These are phyloP conservation scores for Simplicillium sp. DNA, from an alignment of 2,329 filamentous ascomycete species.

Conservation along the genomic window DNA sequence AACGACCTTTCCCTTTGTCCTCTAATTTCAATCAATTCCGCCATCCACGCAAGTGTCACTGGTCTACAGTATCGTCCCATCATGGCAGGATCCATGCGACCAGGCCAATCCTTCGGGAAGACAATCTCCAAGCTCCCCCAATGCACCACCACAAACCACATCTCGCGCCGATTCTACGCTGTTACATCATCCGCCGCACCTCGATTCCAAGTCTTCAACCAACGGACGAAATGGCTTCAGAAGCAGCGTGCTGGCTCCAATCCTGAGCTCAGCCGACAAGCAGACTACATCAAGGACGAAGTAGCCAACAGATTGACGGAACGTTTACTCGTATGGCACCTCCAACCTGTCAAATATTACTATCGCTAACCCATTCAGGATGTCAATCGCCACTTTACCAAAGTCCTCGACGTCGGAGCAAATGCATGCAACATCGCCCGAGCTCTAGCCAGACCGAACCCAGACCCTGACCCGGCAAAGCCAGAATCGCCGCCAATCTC, in stretches of 20 bases:
- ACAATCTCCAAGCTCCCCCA: not conserved
- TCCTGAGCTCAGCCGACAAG: slow-evolving; percentile 61
- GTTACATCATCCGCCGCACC: slow-evolving; percentile 69
- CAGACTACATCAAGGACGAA: slow-evolving; percentile 91
- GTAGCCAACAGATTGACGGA: slow-evolving; percentile 79
- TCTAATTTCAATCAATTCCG: too few species aligned
- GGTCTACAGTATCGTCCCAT: too few species aligned
- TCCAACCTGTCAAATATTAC: not conserved
- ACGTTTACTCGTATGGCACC: slow-evolving; percentile 58
- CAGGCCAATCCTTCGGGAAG: not conserved
- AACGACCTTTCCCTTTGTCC: too few species aligned
- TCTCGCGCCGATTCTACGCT: slow-evolving; percentile 53
- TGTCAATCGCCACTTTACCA: slow-evolving; percentile 79
- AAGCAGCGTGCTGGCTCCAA: slow-evolving; percentile 75
- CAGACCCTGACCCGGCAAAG: slow-evolving; percentile 47
- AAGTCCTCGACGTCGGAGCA: slow-evolving; percentile 84
- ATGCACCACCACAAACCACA: too few species aligned
- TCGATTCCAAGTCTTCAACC: slow-evolving; percentile 85
- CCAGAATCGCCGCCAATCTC: slow-evolving; percentile 58
- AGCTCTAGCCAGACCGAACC: slow-evolving; percentile 63
- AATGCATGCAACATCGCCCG: slow-evolving; percentile 92
- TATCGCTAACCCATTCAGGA: slow-evolving; percentile 43
- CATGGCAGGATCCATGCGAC: slow-evolving; percentile 4
- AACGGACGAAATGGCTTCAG: slow-evolving; percentile 77
- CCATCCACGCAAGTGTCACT: too few species aligned